phyloP scores from a whole-genome alignment of 2,329 filamentous ascomycete species.

The Neonectria hederae region DNA sequence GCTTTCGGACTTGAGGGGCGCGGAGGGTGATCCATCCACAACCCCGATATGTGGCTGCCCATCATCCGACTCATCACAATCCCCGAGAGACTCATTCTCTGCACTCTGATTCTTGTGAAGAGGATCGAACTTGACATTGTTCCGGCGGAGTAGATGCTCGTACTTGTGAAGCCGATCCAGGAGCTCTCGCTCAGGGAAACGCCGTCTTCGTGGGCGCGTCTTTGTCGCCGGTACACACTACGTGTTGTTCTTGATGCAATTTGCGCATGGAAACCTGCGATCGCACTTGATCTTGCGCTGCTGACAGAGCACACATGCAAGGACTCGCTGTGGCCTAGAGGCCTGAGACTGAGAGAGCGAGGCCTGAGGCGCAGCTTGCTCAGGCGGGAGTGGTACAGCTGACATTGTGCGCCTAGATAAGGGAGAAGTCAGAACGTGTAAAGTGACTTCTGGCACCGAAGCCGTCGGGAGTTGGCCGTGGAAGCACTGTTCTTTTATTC shows the following conservation, averaged over 20 bases:
- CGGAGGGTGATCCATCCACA: constrained; percentile 4
- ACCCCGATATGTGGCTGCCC: constrained; percentile 6
- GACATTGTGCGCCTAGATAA: neutral
- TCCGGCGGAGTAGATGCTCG: constrained; percentile 63
- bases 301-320: neutral
- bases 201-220: constrained; percentile 45
- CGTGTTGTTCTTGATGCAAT: constrained; percentile 56
- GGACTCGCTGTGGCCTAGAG: neutral
- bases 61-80: constrained; percentile 16
- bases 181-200: constrained; percentile 67
- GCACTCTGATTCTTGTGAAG: constrained; percentile 40
- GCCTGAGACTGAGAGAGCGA: neutral
- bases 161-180: constrained; percentile 66
- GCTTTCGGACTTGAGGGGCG: constrained; percentile 12
- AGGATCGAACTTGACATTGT: constrained; percentile 64
- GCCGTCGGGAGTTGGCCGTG: neutral
- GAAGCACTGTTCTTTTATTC: neutral
- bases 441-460: neutral
- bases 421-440: no score
- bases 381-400: neutral
- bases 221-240: constrained; percentile 56
- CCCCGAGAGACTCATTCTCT: constrained; percentile 1
- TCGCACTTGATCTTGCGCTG: constrained; percentile 58
- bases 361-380: neutral
- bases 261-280: constrained; percentile 65